Evolutionary conservation across 2,329 filamentous ascomycete species (phyloP).

Genomic region (Fusarium xyrophilum): DNA sequence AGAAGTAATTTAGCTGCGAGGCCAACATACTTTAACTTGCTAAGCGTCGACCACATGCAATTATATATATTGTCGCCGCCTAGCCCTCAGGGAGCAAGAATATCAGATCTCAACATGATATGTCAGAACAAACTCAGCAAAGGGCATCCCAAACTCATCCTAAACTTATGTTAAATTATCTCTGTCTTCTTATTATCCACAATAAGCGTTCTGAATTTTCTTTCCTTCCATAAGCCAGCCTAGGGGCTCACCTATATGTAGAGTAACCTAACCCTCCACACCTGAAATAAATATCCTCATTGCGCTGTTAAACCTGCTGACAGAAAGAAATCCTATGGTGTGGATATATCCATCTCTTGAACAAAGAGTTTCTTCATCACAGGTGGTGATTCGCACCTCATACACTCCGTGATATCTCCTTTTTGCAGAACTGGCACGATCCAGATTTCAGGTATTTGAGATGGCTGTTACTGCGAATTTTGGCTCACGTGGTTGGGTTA

Average conservation of each 20-base stretch:
- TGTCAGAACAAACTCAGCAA: not conserved
- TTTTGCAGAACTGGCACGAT: accelerated
- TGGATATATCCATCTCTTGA: not conserved
- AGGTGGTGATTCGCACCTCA: not conserved
- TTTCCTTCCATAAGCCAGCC: not conserved
- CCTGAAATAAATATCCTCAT: not conserved
- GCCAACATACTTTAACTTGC: not conserved
- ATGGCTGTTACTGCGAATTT: too few species aligned
- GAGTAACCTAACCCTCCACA: accelerated
- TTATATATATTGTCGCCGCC: too few species aligned
- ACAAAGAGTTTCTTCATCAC: accelerated
- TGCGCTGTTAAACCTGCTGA: not conserved
- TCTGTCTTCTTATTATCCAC: too few species aligned
- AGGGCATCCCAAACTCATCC: not conserved
- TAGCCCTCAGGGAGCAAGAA: not conserved
- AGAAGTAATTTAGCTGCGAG: not conserved
- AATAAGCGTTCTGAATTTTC: not conserved
- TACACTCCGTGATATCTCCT: accelerated
- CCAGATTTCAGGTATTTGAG: accelerated
- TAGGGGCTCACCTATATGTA: too few species aligned
- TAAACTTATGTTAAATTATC: not conserved
- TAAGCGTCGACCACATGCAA: not conserved
- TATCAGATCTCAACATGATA: not conserved
- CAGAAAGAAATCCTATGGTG: accelerated
- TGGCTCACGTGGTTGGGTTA: too few species aligned